These are phyloP conservation scores for Anethum foeniculum DNA, from an alignment of 140 eudicot genomes.

Conservation along the genomic window DNA sequence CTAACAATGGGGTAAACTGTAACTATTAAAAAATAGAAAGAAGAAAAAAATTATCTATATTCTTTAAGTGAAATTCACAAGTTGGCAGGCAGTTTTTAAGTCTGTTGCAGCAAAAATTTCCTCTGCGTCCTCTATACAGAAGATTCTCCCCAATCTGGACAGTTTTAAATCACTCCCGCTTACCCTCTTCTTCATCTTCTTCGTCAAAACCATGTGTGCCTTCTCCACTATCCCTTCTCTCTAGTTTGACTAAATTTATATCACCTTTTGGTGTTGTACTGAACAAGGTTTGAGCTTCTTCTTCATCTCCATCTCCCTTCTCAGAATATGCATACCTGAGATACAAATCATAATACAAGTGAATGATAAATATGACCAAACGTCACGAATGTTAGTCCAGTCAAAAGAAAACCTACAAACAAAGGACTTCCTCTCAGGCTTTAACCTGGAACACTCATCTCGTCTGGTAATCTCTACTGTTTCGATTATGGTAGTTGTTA, in stretches of 20 bases:
- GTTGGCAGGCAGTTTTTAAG: not conserved
- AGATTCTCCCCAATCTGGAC: not conserved
- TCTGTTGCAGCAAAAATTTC: not conserved
- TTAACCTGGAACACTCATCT: not conserved
- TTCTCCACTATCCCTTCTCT: constrained; percentile 35
- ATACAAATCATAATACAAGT: not conserved
- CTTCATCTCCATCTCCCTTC: constrained; percentile 65
- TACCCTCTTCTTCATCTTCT: constrained; percentile 62
- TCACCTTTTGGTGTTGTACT: constrained; percentile 56
- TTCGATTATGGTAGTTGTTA: not conserved
- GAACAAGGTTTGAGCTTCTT: constrained; percentile 70
- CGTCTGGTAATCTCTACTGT: not conserved
- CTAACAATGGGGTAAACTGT: constrained; percentile 1
- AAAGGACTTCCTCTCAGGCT: not conserved
- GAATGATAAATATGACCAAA: not conserved
- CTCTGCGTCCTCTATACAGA: constrained; percentile 1
- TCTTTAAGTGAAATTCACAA: constrained; percentile 1
- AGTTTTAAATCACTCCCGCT: constrained; percentile 28
- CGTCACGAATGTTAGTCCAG: constrained; percentile 1
- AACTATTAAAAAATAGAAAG: not conserved
- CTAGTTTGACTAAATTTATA: constrained; percentile 63
- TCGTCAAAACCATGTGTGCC: constrained; percentile 27
- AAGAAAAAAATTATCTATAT: not conserved
- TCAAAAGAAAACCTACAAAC: not conserved
- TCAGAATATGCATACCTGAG: constrained; percentile 75